Percentiles rank a stretch among this genome's conserved stretches.
Evolutionary conservation across 2,329 filamentous ascomycete genomes (phyloP).

Genomic region (Aspergillus japonicus): DNA sequence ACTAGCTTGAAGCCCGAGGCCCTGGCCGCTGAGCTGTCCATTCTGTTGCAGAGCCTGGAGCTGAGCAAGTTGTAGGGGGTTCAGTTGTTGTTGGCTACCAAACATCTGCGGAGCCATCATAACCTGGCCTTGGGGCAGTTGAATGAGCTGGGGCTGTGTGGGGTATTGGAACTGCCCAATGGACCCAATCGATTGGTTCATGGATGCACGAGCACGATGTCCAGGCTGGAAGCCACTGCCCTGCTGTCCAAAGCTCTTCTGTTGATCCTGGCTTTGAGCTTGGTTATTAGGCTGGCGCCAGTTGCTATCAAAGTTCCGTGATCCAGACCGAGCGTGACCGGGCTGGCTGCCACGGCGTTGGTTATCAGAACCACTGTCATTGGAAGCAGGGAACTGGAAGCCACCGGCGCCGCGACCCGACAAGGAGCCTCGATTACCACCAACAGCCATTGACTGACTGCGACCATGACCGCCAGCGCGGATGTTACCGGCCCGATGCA

Average conservation of each 20-base stretch:
- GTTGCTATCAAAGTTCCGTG: conserved; percentile 95
- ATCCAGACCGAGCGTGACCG: conserved; percentile 77
- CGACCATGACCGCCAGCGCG: conserved; percentile 69
- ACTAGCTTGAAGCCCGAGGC: conserved; percentile 64
- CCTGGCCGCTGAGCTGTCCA: conserved; percentile 76
- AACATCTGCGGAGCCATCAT: conserved; percentile 78
- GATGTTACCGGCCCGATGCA: conserved; percentile 74
- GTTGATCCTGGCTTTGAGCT: conserved; percentile 47
- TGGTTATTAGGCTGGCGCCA: conserved; percentile 80
- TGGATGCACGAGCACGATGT: conserved; percentile 79
- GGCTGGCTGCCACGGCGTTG: conserved; percentile 69
- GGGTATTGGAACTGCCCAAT: conserved; percentile 88
- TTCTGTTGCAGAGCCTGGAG: conserved; percentile 92
- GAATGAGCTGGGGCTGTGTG: conserved; percentile 81
- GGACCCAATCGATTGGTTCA: conserved; percentile 80
- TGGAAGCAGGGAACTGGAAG: conserved; percentile 66
- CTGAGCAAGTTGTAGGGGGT: conserved; percentile 83
- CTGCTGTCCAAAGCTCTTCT: conserved; percentile 65
- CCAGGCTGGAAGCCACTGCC: conserved; percentile 82
- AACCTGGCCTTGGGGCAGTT: conserved; percentile 79
- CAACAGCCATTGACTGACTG: conserved; percentile 52
- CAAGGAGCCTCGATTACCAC: conserved; percentile 65
- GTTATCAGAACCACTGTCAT: conserved; percentile 62
- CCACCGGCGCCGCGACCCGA: conserved; percentile 65
- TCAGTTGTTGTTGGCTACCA: conserved; percentile 76